Percentiles rank a stretch among this genome's conserved stretches.
phyloP scores from a whole-genome alignment of 1,139 yeast species.

The Scheffersomyces cryptocercus region DNA sequence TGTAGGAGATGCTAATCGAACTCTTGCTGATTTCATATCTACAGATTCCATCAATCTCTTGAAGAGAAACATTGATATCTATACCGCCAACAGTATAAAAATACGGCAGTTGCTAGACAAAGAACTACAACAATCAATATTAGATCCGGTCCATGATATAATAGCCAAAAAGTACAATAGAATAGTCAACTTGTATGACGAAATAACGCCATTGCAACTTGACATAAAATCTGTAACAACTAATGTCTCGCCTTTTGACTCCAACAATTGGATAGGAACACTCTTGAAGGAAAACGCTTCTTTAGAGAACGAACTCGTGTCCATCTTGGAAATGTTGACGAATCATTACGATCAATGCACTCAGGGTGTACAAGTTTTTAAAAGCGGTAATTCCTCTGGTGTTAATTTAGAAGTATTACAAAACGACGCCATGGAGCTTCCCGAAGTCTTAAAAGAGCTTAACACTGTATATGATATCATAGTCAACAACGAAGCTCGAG shows the following conservation, averaged over 20 bases:
- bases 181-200: constrained; percentile 23
- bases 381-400: constrained; percentile 16
- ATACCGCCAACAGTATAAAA: constrained; percentile 27
- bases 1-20: constrained; percentile 5
- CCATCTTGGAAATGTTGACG: constrained; percentile 68
- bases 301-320: constrained; percentile 71
- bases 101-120: constrained; percentile 21
- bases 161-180: constrained; percentile 16
- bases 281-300: constrained; percentile 41
- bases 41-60: constrained; percentile 32
- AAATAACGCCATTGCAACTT: constrained; percentile 20
- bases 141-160: constrained; percentile 13
- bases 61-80: constrained; percentile 27
- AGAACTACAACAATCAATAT: constrained; percentile 17
- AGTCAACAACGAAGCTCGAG: constrained; percentile 35
- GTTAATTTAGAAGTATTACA: constrained; percentile 33
- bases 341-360: constrained; percentile 80
- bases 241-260: constrained; percentile 13
- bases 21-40: constrained; percentile 36
- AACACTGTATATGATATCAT: constrained; percentile 38
- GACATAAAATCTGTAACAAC: constrained; percentile 10
- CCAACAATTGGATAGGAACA: constrained; percentile 14
- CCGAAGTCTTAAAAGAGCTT: constrained; percentile 20
- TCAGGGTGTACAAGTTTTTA: constrained; percentile 27
- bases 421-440: constrained; percentile 34